Evolutionary conservation across 495 filamentous ascomycete species (phyloP).

Genomic region (Aspergillus biplanus): DNA sequence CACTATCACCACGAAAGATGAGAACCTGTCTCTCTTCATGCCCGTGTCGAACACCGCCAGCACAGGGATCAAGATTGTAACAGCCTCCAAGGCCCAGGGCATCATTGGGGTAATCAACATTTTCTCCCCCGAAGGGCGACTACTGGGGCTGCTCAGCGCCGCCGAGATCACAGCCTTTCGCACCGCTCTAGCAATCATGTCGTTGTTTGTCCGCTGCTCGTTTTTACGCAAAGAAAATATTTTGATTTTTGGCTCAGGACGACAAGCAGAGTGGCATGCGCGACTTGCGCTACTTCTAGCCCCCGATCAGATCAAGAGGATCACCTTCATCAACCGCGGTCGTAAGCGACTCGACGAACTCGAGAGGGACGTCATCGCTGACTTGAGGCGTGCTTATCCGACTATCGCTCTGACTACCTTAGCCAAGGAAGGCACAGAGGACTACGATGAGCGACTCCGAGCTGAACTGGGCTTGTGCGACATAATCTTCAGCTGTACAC

Average conservation of each 20-base stretch:
- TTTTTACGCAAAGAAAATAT: conserved; percentile 60
- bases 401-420: conserved; percentile 28
- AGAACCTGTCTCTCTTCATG: conserved; percentile 86
- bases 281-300: conserved; percentile 74
- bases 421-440: conserved; percentile 34
- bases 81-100: conserved; percentile 39
- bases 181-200: conserved; percentile 81
- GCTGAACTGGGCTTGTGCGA: conserved; percentile 50
- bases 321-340: conserved; percentile 78
- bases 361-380: conserved; percentile 31
- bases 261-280: conserved; percentile 92
- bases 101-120: conserved; percentile 77
- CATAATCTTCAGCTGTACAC: conserved; percentile 82
- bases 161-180: conserved; percentile 90
- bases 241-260: conserved; percentile 82
- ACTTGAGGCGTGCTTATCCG: conserved; percentile 34
- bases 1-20: conserved; percentile 65
- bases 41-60: conserved; percentile 66
- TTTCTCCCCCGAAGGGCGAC: conserved; percentile 66
- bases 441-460: conserved; percentile 34
- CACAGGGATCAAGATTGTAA: conserved; percentile 68
- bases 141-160: conserved; percentile 81
- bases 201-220: conserved; percentile 66
- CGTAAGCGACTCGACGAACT: conserved; percentile 50
- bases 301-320: conserved; percentile 60